Evolutionary conservation across 257 asterid genomes (phyloP).

Genomic region (Linaria vulgaris): DNA sequence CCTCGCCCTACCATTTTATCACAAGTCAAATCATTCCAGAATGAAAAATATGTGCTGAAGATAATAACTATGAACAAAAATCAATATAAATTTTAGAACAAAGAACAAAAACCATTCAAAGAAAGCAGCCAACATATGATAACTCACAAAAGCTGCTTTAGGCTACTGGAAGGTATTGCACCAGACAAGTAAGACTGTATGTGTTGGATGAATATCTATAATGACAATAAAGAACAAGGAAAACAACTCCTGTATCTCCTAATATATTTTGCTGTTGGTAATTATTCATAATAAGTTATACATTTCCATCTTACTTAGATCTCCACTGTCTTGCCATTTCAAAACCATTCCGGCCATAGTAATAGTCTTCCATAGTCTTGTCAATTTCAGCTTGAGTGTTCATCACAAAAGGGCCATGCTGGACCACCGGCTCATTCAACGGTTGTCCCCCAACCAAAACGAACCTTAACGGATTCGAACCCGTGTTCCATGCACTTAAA

Average conservation of each 20-base stretch:
- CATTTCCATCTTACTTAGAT: slow-evolving; percentile 39
- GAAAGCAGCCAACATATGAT: slow-evolving; percentile 22
- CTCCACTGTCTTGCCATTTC: slow-evolving; percentile 81
- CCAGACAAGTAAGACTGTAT: slow-evolving; percentile 12
- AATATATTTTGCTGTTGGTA: neutral
- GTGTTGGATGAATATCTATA: slow-evolving; percentile 25
- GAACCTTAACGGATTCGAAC: slow-evolving; percentile 55
- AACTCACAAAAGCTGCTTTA: slow-evolving; percentile 23
- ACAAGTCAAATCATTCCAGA: slow-evolving; percentile 12
- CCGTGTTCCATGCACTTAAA: slow-evolving; percentile 76
- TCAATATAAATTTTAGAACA: neutral
- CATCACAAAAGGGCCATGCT: slow-evolving; percentile 97
- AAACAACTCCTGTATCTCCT: neutral
- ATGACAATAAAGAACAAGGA: slow-evolving; percentile 22
- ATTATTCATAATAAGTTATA: neutral
- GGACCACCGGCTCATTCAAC: slow-evolving; percentile 79
- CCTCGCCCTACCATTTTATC: no score
- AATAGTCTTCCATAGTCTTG: slow-evolving; percentile 75
- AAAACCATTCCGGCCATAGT: slow-evolving; percentile 73
- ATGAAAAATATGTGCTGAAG: slow-evolving; percentile 12
- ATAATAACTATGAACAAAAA: slow-evolving; percentile 18
- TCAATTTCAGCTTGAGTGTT: slow-evolving; percentile 83
- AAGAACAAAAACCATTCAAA: slow-evolving; percentile 31
- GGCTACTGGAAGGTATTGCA: slow-evolving; percentile 33
- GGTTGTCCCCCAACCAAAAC: slow-evolving; percentile 79